Base-by-base conservation (phyloP, 2,329 filamentous ascomycete species). In the Aspergillus tamarii region DNA sequence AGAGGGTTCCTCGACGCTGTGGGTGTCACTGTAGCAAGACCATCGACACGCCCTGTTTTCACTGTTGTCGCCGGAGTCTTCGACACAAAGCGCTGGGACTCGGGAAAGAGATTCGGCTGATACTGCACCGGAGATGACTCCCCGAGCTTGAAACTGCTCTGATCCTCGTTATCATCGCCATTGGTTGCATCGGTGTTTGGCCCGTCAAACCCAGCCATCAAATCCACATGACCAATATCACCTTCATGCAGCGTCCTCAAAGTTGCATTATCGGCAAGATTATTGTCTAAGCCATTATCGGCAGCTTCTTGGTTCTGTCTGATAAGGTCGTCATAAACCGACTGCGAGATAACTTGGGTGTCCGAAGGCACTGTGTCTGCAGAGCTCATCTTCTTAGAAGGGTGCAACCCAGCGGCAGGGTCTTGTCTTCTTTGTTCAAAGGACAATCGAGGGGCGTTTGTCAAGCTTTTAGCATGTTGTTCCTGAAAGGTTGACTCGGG, bases 161-260 rank as follows among this genome's bases (percentile, higher is more conserved):
- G 73, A n/a, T 80, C 77, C 57, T 78, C 74, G 62, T 73, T 32
- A 80, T 92, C 60, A 85, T 92, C 65, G 85, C 67, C 69, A 46
- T 71, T 67, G 19, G 66, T 67, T 34, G 59, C 55, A 46, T 66
- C 67, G 9, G 66, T 64, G 48, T 68, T 72, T 26, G 69, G 66
- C 32, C 70, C 69, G 16, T 76, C 76, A 46, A 82, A 76, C 43
- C 74, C 78, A 12, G 77, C 75, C 28, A 81, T 66, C 19, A 83
- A 64, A 64, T 83, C 77, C 54, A 82, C 71, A 71, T 82, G 79
- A 4, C 79, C 80, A 60, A 74, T 76, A 59, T 82, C 80, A 0
- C 78, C 80, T 65, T 81, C 78, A 36, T 76, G 68, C 16, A 80
- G 64, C 2, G 80, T 81, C 63, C 69, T 69, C 39, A 80, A 70